Percentiles rank a stretch among this genome's conserved stretches.
Conservation (phyloP, 75 land plant species). For the Selaginella moellendorffii region DNA sequence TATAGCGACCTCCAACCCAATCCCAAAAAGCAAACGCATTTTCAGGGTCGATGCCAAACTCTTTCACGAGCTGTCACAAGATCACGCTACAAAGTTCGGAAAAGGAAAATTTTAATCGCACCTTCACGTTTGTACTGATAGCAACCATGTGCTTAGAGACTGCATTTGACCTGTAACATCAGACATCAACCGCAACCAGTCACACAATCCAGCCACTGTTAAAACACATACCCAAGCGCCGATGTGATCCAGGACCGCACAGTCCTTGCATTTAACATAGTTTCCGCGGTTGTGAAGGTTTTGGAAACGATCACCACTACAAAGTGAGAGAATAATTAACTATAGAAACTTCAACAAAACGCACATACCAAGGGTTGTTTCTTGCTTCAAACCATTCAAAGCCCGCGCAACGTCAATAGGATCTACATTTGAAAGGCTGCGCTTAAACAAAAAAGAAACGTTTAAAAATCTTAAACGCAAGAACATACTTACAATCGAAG, state of each 20-base stretch:
- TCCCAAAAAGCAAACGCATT: slow-evolving; percentile 7
- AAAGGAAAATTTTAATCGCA: slow-evolving; percentile 9
- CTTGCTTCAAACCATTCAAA: slow-evolving; percentile 63
- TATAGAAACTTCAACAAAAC: too few relatives aligned
- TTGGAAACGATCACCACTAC: slow-evolving; percentile 94
- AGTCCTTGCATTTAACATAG: slow-evolving; percentile 94
- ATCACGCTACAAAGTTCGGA: neutral
- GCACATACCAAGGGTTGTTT: slow-evolving; percentile 69
- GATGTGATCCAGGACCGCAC: slow-evolving; percentile 75
- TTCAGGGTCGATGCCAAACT: slow-evolving; percentile 3
- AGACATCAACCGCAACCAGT: neutral
- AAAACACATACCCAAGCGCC: slow-evolving; percentile 50
- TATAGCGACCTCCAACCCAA: slow-evolving; percentile 6
- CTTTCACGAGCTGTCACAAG: slow-evolving; percentile 25
- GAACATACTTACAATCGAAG: slow-evolving; percentile 69
- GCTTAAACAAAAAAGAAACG: neutral
- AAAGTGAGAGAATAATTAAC: neutral
- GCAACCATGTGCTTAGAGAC: slow-evolving; percentile 98
- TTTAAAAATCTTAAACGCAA: neutral
- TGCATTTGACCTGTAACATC: slow-evolving; percentile 42
- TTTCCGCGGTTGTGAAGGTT: slow-evolving; percentile 95
- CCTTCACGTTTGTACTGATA: slow-evolving; percentile 87
- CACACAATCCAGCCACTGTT: neutral
- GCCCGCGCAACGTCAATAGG: slow-evolving; percentile 82
- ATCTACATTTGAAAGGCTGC: slow-evolving; percentile 95